phyloP scores from a whole-genome alignment of 2,329 filamentous ascomycete species.

The Xylaria sp. region DNA sequence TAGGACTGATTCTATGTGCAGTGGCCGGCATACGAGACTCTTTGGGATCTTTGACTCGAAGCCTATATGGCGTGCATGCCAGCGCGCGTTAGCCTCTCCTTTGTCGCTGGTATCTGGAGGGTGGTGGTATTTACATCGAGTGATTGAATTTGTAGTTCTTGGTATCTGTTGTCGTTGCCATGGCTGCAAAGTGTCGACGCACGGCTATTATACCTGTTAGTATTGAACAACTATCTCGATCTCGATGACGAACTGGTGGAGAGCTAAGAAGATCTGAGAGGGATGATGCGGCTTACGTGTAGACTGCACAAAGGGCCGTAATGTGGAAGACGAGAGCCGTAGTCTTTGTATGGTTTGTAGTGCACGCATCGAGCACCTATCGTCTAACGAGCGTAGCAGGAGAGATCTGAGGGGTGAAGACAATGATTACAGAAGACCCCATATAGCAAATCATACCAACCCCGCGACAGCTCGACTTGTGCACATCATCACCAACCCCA shows the following conservation, averaged over 20 bases:
- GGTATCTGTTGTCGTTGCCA: slow-evolving; percentile 77
- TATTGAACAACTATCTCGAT: not conserved
- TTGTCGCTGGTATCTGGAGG: not conserved
- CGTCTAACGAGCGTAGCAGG: not conserved
- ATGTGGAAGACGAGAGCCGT: slow-evolving; percentile 43
- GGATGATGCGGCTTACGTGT: slow-evolving; percentile 30
- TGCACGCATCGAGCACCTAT: slow-evolving; percentile 46
- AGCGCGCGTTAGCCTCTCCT: slow-evolving; percentile 26
- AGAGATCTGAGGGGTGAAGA: not conserved
- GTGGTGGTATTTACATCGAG: slow-evolving; percentile 72
- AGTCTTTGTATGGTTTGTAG: slow-evolving; percentile 47
- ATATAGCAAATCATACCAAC: slow-evolving; percentile 15
- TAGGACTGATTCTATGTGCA: slow-evolving; percentile 3
- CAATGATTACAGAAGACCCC: slow-evolving; percentile 10
- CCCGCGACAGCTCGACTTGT: slow-evolving; percentile 24
- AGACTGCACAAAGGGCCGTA: slow-evolving; percentile 42
- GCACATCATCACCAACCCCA: slow-evolving; percentile 28
- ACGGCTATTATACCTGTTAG: slow-evolving; percentile 2
- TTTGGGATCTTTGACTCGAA: slow-evolving; percentile 94
- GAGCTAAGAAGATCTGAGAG: not conserved
- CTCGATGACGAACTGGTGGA: not conserved
- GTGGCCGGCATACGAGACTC: slow-evolving; percentile 66
- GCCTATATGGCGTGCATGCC: slow-evolving; percentile 61
- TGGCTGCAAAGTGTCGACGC: slow-evolving; percentile 55
- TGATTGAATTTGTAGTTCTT: slow-evolving; percentile 87